Percentiles rank a stretch among this genome's conserved stretches.
Evolutionary conservation across 2,329 filamentous ascomycete genomes (phyloP).

Genomic region (Diaporthe velutina): DNA sequence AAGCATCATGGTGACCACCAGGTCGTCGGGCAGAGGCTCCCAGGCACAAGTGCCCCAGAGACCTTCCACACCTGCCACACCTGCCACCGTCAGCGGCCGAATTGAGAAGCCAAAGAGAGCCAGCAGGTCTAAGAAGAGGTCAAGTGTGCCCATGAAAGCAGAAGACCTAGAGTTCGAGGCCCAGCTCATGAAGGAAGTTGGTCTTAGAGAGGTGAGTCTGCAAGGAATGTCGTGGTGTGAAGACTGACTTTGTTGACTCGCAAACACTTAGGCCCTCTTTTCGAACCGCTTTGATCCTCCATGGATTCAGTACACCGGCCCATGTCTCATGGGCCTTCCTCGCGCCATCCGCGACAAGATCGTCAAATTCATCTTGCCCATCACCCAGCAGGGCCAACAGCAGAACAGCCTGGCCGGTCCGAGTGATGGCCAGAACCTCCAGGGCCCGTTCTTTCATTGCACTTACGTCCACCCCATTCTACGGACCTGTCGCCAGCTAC

Average conservation of each 20-base stretch:
- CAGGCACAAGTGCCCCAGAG: background rate
- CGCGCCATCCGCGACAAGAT: background rate
- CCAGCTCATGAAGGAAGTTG: background rate
- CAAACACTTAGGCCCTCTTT: background rate
- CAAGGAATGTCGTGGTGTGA: background rate
- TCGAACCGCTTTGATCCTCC: background rate
- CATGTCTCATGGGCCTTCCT: background rate
- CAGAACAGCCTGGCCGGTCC: background rate
- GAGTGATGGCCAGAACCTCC: background rate
- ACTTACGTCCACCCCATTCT: slow-evolving; percentile 8
- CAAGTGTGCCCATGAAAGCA: background rate
- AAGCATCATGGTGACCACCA: slow-evolving; percentile 1
- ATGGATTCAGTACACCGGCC: background rate
- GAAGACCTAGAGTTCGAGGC: background rate
- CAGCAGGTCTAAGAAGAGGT: background rate
- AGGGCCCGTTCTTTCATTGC: background rate
- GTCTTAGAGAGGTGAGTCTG: background rate
- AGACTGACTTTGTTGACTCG: background rate
- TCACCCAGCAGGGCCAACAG: background rate
- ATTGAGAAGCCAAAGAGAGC: background rate
- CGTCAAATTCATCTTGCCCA: slow-evolving; percentile 1
- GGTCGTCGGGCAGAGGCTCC: background rate
- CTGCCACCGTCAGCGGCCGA: background rate
- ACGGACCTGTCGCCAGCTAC: slow-evolving; percentile 28
- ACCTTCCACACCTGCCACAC: too few species aligned